A percentile compares a stretch with the other conserved stretches of the same genome.
Conservation (phyloP, 176 grass and related monocot genomes). For the Carex parvula region DNA sequence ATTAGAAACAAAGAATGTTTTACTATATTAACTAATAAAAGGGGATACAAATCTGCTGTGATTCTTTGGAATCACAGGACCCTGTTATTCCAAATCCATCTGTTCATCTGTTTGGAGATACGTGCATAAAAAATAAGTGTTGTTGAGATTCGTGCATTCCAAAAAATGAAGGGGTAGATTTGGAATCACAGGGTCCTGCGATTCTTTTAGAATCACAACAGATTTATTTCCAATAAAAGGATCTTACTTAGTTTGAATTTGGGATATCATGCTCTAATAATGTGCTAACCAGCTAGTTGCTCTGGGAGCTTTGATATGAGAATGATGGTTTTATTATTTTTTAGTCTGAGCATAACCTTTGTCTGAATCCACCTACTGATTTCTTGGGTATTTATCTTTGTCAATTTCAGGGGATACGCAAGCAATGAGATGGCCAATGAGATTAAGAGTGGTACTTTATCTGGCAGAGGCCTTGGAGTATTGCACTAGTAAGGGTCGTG, state of each 20-base stretch:
- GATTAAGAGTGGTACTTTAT: slow-evolving; percentile 91
- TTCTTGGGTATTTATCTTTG: slow-evolving; percentile 24
- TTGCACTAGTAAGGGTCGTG: slow-evolving; percentile 78
- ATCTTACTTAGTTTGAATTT: neutral
- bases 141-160: no score
- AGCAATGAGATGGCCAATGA: slow-evolving; percentile 99
- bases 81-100: no score
- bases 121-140: no score
- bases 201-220: no score
- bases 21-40: neutral
- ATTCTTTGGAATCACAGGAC: no score
- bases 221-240: neutral
- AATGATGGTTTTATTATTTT: neutral
- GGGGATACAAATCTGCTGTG: no score
- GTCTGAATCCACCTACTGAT: neutral
- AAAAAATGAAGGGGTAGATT: no score
- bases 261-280: neutral
- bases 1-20: neutral
- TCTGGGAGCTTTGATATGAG: neutral
- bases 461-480: slow-evolving; percentile 90
- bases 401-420: slow-evolving; percentile 79
- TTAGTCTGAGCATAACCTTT: neutral
- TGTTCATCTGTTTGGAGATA: no score
- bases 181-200: no score
- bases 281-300: neutral